Percentiles rank a stretch among this genome's conserved stretches.
These are phyloP conservation scores for Psidium friedrichsthalianum DNA, from an alignment of 345 rosid species.

Conservation along the genomic window DNA sequence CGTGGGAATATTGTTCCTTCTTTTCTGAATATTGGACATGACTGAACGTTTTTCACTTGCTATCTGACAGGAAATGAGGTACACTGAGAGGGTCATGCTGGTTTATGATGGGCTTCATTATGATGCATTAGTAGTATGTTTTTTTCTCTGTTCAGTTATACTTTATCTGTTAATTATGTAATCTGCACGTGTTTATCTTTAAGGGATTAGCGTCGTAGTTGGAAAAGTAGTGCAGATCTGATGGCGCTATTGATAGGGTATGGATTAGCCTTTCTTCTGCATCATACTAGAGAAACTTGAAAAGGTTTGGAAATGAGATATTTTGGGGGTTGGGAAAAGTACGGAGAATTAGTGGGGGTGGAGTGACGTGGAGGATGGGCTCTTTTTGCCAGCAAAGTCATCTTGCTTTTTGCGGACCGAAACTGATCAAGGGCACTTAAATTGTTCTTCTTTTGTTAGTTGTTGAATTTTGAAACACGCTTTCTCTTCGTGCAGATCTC, in stretches of 20 bases:
- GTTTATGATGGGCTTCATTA: slow-evolving; percentile 95
- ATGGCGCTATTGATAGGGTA: background rate
- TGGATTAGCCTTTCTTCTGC: background rate
- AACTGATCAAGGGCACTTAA: background rate
- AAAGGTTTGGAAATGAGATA: background rate
- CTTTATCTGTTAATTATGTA: background rate
- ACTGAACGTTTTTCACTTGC: background rate
- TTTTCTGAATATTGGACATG: background rate
- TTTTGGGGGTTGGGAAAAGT: background rate
- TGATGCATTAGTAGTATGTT: slow-evolving; percentile 76
- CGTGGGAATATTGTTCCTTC: background rate
- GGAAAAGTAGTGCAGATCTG: background rate
- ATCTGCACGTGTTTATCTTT: background rate
- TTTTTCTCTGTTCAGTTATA: background rate
- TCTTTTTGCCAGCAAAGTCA: background rate
- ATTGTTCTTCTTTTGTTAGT: background rate
- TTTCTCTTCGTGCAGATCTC: slow-evolving; percentile 36
- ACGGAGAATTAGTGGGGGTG: background rate
- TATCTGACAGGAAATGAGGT: slow-evolving; percentile 43
- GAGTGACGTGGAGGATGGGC: background rate
- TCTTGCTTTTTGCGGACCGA: background rate
- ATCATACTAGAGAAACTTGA: background rate
- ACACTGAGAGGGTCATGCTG: slow-evolving; percentile 73
- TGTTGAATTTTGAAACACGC: background rate
- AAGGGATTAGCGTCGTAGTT: background rate